Evolutionary conservation across 495 filamentous ascomycete genomes (phyloP), one percentile per base, ranked within the genome.

Genomic region (Aspergillus conjunctus): DNA sequence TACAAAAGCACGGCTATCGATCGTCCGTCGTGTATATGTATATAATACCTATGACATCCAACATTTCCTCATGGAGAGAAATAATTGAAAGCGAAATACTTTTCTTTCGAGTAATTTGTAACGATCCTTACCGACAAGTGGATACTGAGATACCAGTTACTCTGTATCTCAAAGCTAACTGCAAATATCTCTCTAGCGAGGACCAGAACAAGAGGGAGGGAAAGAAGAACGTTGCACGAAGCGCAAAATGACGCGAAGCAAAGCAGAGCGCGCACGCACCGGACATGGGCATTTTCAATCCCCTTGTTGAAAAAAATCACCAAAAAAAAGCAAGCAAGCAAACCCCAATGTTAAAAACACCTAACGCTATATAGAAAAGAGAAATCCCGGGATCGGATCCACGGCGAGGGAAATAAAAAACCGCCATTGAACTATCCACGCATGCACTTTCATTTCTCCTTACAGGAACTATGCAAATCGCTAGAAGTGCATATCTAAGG

Each of bases 11-110:
- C 51, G 51, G 58, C 43, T 54, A 61, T 58, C 54, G 39, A 58
- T 56, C 60, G 39, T 59, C 46, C 56, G 60, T 62, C 51, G 56
- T 58, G 54, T 59, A 61, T 66, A 51, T 71, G 65, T 68, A 70
- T 74, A 69, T 65, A 62, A 61, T 55, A 53, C 31, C 45, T 48
- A 66, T 46, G 58, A 37, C 41, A 61, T 34, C 54, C 48, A 54
- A 53, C 39, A 57, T 41, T 26, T 41, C 33, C 21, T 43, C 58
- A 20, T 58, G 44, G 6, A 50, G 34, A 41, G 2, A 44, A 54
- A 60, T 49, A 41, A 54, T 53, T 51, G 6, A 14, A 14, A 32
- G 18, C 15, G 7, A 11, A 1, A 22, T 22, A 8, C 17, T 48
- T 48, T 7, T 21, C 17, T 48, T 20, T 21, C 17, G 21, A 48